A percentile compares a stretch with the other conserved stretches of the same genome.
These are phyloP conservation scores for Mrakiaceae sp. DNA, from an alignment of 1,284 basidiomycete genomes.

Conservation along the genomic window DNA sequence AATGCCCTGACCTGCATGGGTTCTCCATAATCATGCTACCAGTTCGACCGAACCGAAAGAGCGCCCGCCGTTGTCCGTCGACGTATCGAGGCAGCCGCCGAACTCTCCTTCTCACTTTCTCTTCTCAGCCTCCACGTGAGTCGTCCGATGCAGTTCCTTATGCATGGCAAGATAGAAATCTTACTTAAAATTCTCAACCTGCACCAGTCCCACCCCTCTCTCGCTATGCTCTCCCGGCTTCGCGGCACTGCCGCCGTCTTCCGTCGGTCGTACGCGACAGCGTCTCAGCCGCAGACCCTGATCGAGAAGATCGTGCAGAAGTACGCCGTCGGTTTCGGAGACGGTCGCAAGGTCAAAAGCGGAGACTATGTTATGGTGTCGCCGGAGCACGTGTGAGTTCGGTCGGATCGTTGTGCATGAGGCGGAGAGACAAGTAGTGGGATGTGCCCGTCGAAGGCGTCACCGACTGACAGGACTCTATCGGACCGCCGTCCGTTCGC, in stretches of 20 bases:
- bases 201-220: background rate
- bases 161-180: too few relatives aligned
- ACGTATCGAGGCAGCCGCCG: too few relatives aligned
- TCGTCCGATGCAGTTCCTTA: too few relatives aligned
- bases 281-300: slow-evolving; percentile 59
- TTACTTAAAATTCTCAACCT: too few relatives aligned
- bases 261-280: slow-evolving; percentile 11
- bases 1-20: too few relatives aligned
- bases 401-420: background rate
- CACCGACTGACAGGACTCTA: background rate
- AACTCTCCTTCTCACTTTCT: too few relatives aligned
- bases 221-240: background rate
- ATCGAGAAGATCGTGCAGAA: slow-evolving; percentile 98
- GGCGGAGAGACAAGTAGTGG: background rate
- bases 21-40: too few relatives aligned
- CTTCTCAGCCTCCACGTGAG: too few relatives aligned
- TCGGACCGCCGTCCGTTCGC: background rate
- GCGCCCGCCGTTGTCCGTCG: too few relatives aligned
- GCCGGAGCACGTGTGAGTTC: slow-evolving; percentile 70
- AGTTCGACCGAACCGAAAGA: too few relatives aligned
- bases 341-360: slow-evolving; percentile 66
- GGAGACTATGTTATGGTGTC: slow-evolving; percentile 99
- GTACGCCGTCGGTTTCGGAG: slow-evolving; percentile 78
- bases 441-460: too few relatives aligned
- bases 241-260: background rate